These are phyloP conservation scores for Paramecium primaurelia DNA, from an alignment of 73 alveolate species.

Conservation along the genomic window DNA sequence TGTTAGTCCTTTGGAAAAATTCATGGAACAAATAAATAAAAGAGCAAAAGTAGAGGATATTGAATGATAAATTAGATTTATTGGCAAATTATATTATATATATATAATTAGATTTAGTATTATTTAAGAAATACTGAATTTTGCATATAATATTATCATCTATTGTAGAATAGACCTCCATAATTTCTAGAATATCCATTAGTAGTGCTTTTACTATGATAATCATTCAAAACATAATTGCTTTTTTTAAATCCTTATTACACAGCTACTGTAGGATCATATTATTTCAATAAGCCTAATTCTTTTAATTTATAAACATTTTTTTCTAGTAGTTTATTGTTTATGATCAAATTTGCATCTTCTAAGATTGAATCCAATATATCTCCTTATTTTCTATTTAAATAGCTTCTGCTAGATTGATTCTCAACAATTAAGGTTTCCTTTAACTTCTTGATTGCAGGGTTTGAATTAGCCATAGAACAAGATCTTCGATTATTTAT, in stretches of 20 bases:
- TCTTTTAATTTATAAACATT: not conserved
- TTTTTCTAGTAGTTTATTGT: not conserved
- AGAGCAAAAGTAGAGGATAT: not conserved
- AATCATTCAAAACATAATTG: constrained; percentile 44
- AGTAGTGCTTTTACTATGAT: constrained; percentile 43
- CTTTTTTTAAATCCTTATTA: constrained; percentile 15
- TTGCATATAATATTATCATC: constrained; percentile 3
- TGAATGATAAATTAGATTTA: not conserved
- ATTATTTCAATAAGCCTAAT: not conserved
- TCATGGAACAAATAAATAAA: not conserved
- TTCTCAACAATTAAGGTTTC: not conserved
- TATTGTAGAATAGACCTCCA: constrained; percentile 44
- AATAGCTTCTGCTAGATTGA: not conserved
- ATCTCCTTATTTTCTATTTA: not conserved
- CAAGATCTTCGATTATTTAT: not conserved
- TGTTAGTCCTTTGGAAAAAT: not conserved
- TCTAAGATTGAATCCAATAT: not conserved
- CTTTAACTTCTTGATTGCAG: constrained; percentile 22
- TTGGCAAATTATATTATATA: not conserved
- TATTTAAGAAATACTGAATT: not conserved
- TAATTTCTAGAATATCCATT: constrained; percentile 46
- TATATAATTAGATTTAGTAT: not conserved
- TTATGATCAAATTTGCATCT: constrained; percentile 17
- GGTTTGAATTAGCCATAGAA: not conserved
- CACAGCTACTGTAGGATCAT: not conserved